Percentiles rank a stretch among this genome's conserved stretches.
phyloP scores from a whole-genome alignment of 306 rosid genomes.

The Acmispon strigosus region DNA sequence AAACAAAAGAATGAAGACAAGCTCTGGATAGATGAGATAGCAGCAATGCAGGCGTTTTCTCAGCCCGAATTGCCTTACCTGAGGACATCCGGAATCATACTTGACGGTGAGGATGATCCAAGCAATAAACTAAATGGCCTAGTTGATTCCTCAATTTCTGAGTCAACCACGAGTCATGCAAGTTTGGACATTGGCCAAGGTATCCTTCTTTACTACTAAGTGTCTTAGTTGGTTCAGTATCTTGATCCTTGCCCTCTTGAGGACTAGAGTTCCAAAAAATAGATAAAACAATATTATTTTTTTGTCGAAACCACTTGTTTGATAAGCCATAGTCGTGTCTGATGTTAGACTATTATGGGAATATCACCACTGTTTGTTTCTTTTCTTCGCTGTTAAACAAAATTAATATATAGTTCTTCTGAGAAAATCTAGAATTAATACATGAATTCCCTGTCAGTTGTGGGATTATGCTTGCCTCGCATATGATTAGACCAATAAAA shows the following conservation, averaged over 20 bases:
- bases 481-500: background rate
- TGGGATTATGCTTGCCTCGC: background rate
- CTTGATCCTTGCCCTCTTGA: background rate
- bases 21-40: conserved; percentile 90
- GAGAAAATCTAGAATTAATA: conserved; percentile 1
- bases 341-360: background rate
- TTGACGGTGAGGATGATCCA: conserved; percentile 83
- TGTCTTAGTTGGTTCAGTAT: background rate
- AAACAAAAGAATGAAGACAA: conserved; percentile 93
- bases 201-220: conserved; percentile 27
- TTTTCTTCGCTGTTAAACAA: background rate
- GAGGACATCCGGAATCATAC: conserved; percentile 76
- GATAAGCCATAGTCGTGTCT: background rate
- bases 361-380: background rate
- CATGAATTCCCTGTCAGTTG: background rate
- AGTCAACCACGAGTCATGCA: conserved; percentile 77
- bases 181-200: conserved; percentile 79
- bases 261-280: background rate
- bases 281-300: background rate
- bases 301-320: background rate
- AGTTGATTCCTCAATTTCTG: conserved; percentile 48
- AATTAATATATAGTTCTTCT: background rate
- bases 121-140: conserved; percentile 43
- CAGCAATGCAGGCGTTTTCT: conserved; percentile 82
- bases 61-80: conserved; percentile 71